A percentile compares a stretch with the other conserved stretches of the same genome.
phyloP scores from a whole-genome alignment of 2,329 filamentous ascomycete species.

The Amauroascus niger region DNA sequence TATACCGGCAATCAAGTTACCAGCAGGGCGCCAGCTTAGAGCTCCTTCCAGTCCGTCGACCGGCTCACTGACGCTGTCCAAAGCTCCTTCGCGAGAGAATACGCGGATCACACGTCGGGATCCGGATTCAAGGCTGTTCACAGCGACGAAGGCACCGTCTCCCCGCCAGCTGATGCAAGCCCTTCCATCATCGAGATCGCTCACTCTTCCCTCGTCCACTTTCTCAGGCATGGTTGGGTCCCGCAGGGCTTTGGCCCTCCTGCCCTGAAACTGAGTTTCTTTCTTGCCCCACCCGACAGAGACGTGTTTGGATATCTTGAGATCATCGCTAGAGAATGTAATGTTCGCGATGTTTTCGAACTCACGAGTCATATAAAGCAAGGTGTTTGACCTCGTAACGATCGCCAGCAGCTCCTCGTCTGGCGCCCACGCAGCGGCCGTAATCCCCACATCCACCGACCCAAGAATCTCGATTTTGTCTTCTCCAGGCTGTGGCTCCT shows the following conservation, averaged over 20 bases:
- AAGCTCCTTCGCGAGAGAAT: constrained; percentile 77
- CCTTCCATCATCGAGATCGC: constrained; percentile 59
- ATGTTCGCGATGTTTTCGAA: constrained; percentile 78
- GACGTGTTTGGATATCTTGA: constrained; percentile 83
- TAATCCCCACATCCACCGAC: constrained; percentile 84
- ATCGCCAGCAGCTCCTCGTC: constrained; percentile 86
- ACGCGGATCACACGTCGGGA: constrained; percentile 73
- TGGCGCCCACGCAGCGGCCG: constrained; percentile 83
- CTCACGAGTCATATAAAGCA: constrained; percentile 84
- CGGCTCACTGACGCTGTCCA: constrained; percentile 91
- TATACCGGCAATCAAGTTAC: constrained; percentile 81
- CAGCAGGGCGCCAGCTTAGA: constrained; percentile 82
- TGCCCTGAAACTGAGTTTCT: constrained; percentile 95
- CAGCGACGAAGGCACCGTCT: constrained; percentile 80
- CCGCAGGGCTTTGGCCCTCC: constrained; percentile 71
- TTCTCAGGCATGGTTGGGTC: constrained; percentile 93
- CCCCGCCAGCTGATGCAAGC: constrained; percentile 84
- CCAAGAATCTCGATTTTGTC: constrained; percentile 91
- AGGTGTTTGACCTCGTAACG: constrained; percentile 65
- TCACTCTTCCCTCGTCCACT: constrained; percentile 72
- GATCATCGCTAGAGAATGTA: constrained; percentile 61
- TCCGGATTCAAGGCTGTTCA: constrained; percentile 65
- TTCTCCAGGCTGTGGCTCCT: constrained; percentile 55
- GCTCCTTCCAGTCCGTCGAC: constrained; percentile 82
- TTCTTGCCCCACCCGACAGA: constrained; percentile 97